Percentiles rank a stretch among this genome's conserved stretches.
Evolutionary conservation across 257 asterid species (phyloP).

Genomic region (Gynochthodes officinalis): DNA sequence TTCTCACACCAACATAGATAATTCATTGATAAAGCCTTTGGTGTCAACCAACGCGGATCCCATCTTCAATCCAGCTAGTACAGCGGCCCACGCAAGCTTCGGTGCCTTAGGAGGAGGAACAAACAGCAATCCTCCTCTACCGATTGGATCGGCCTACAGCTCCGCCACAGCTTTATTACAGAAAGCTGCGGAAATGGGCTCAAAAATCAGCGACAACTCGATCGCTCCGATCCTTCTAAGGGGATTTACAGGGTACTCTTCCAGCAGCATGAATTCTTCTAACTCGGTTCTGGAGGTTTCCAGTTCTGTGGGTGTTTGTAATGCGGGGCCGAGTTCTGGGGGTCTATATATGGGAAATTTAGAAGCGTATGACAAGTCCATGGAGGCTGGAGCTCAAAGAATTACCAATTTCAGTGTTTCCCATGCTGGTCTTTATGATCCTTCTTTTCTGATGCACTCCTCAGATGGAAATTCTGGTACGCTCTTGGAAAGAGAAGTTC

Average conservation of each 20-base stretch:
- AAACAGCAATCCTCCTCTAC: neutral
- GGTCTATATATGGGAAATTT: constrained; percentile 5
- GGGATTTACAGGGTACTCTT: constrained; percentile 19
- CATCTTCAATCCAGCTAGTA: neutral
- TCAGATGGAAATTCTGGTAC: neutral
- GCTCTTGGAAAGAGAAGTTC: constrained; percentile 6
- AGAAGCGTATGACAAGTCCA: neutral
- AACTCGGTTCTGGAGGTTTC: constrained; percentile 6
- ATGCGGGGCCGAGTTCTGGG: neutral
- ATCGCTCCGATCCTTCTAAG: constrained; percentile 14
- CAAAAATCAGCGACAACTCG: constrained; percentile 20
- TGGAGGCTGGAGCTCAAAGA: neutral
- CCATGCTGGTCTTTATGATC: constrained; percentile 3
- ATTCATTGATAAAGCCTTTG: constrained; percentile 5
- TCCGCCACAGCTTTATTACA: constrained; percentile 25
- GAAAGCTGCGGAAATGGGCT: constrained; percentile 27
- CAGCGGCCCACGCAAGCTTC: neutral
- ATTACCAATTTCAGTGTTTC: neutral
- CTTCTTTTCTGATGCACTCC: constrained; percentile 8
- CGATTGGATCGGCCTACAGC: constrained; percentile 14
- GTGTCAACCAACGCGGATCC: constrained; percentile 5
- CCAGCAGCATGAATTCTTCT: constrained; percentile 2
- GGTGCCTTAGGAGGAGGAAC: neutral
- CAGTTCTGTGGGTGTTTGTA: neutral
- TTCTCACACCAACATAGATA: constrained; percentile 2